Conservation (phyloP, 768 basidiomycete species). For the Amanita fuliginea region DNA sequence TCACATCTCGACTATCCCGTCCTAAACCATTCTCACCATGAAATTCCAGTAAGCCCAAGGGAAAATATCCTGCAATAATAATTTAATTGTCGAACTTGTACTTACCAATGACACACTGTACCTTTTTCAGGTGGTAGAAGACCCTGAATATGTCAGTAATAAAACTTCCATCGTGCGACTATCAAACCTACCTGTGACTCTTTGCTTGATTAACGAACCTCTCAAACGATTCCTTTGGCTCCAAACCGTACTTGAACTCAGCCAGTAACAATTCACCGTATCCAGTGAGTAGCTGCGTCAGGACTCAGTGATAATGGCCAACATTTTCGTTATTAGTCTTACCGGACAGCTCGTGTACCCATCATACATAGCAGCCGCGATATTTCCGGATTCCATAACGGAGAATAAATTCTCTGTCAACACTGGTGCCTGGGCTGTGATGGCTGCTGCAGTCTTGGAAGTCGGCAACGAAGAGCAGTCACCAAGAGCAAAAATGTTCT, state of each 20-base stretch:
- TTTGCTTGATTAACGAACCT: constrained; percentile 62
- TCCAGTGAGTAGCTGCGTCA: constrained; percentile 57
- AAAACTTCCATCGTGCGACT: neutral
- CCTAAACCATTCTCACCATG: constrained; percentile 37
- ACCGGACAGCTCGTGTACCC: constrained; percentile 89
- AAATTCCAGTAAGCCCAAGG: constrained; percentile 70
- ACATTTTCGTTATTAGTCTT: constrained; percentile 14
- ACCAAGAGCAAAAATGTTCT: constrained; percentile 85
- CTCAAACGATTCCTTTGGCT: constrained; percentile 81
- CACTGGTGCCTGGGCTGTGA: constrained; percentile 85
- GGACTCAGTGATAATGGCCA: neutral
- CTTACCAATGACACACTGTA: constrained; percentile 12
- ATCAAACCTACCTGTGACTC: constrained; percentile 48
- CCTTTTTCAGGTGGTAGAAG: constrained; percentile 88
- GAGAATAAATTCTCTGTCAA: constrained; percentile 81
- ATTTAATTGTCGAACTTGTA: constrained; percentile 7
- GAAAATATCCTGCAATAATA: constrained; percentile 40
- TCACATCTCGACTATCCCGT: constrained; percentile 6
- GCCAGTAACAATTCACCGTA: constrained; percentile 79
- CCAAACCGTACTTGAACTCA: constrained; percentile 89
- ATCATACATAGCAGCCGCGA: constrained; percentile 66
- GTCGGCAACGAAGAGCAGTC: constrained; percentile 90
- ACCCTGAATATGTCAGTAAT: constrained; percentile 26
- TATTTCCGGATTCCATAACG: constrained; percentile 59
- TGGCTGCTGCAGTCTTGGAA: constrained; percentile 93